phyloP scores from a whole-genome alignment of 2,329 filamentous ascomycete species.

The Malbranchea zuffiana region DNA sequence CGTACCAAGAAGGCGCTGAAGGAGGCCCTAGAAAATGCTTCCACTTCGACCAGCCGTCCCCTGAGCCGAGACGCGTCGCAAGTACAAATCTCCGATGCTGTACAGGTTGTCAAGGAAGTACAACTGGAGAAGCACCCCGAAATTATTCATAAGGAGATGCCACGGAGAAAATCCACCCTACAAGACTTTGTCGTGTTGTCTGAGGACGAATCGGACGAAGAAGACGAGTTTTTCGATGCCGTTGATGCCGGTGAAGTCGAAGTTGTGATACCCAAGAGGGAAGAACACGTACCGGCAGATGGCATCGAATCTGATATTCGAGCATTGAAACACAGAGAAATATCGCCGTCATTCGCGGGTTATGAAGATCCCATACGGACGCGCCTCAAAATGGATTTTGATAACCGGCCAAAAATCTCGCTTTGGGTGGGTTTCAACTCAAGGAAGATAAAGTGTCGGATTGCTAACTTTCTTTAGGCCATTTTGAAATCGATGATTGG shows the following conservation, averaged over 20 bases:
- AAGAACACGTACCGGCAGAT: constrained; percentile 38
- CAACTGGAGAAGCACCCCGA: constrained; percentile 27
- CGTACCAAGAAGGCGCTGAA: constrained; percentile 80
- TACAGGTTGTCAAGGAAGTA: constrained; percentile 29
- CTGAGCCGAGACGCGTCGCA: constrained; percentile 22
- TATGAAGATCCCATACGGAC: constrained; percentile 82
- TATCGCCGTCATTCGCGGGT: constrained; percentile 69
- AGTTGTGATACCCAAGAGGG: constrained; percentile 45
- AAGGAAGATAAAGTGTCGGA: neutral
- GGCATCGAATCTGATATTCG: constrained; percentile 33
- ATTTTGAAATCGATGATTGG: constrained; percentile 99
- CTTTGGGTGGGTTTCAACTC: constrained; percentile 63
- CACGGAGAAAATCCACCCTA: constrained; percentile 51
- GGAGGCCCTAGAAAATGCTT: constrained; percentile 60
- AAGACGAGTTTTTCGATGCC: constrained; percentile 94
- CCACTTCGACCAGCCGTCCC: constrained; percentile 32
- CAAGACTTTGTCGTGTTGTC: constrained; percentile 65
- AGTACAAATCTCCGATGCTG: constrained; percentile 26
- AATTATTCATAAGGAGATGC: constrained; percentile 25
- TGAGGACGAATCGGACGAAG: constrained; percentile 63
- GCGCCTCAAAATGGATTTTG: constrained; percentile 76
- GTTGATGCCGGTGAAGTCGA: constrained; percentile 71
- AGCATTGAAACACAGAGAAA: constrained; percentile 47
- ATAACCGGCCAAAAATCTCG: constrained; percentile 85
- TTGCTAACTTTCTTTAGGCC: constrained; percentile 44